Evolutionary conservation across 2,329 filamentous ascomycete species (phyloP), one percentile per base, ranked within the genome.

Genomic region (Tolypocladium tropicale): DNA sequence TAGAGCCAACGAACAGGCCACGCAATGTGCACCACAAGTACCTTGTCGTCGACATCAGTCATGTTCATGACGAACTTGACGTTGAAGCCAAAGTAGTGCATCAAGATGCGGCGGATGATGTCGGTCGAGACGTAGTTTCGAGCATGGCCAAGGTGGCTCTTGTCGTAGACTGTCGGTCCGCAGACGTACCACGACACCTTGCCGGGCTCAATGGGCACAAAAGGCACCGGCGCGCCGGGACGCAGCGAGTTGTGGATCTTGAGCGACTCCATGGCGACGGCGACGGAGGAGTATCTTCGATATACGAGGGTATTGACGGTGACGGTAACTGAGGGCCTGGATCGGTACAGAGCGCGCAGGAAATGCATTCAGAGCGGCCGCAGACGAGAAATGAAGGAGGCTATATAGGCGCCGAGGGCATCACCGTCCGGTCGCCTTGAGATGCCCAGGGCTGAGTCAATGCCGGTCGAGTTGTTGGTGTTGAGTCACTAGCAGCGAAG

Each of bases 21-120:
- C 9, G 32, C 30, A 33, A 21, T 18, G 21, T 16, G 16, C 14
- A 53, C 6, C 43, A 52, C 54, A 37, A 66, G 60, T 65, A 84
- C 82, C 78, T 88, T 88, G 71, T 89, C 85, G 63, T 91, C 88
- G 41, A 93, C 81, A 64, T 93, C 91, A 32, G 91, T 95, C 60
- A 94, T 90, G 73, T 95, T 95, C 86, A 95, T 94, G 61, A 95
- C 89, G 73, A 95, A 95, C 58, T 85, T 83, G 62, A 96, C 83
- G 46, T 90, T 76, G 70, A 88, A 94, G 59, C 84, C 83, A 69
- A 95, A 95, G 72, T 94, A 93, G 70, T 93, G 84, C 65, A 81
- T 78, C 71, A 95, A 74, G 64, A 95, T 89, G 64, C 91, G 84
- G 59, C 91, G 82, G 63, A 95, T 85, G 61, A 95, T 91, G 70